Percentiles rank a stretch among this genome's conserved stretches.
These are phyloP conservation scores for Lophiotrema nucula DNA, from an alignment of 495 filamentous ascomycete genomes.

Conservation along the genomic window DNA sequence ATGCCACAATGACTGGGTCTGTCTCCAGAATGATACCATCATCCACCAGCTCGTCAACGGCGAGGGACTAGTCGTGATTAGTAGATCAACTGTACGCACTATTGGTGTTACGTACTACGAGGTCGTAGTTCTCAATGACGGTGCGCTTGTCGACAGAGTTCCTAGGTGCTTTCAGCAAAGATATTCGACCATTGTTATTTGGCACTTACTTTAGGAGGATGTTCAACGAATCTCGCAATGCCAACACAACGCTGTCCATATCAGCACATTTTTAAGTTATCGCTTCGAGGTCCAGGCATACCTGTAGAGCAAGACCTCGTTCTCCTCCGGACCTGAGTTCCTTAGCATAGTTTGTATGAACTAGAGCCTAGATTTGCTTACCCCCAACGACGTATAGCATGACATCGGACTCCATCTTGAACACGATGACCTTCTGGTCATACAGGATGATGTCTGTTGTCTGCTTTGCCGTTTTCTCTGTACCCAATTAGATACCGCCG, in stretches of 20 bases:
- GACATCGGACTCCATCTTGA: conserved; percentile 97
- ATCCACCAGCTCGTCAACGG: conserved; percentile 94
- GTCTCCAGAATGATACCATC: conserved; percentile 97
- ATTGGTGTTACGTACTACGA: conserved; percentile 35
- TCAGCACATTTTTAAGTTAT: background rate
- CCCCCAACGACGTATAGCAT: conserved; percentile 95
- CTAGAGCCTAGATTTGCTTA: conserved; percentile 15
- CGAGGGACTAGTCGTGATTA: conserved; percentile 64
- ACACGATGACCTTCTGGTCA: conserved; percentile 91
- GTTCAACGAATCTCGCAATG: conserved; percentile 82
- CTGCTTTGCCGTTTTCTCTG: conserved; percentile 92
- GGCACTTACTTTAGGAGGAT: conserved; percentile 82
- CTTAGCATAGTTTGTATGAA: no score
- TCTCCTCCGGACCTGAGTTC: conserved; percentile 67
- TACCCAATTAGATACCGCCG: background rate
- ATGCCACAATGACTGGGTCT: conserved; percentile 87
- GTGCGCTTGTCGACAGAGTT: conserved; percentile 96
- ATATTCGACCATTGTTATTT: background rate
- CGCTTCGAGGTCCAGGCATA: background rate
- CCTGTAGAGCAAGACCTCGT: conserved; percentile 90
- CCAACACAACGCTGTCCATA: conserved; percentile 66
- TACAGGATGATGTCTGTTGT: conserved; percentile 93
- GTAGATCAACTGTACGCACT: background rate
- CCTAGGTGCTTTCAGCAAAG: conserved; percentile 43
- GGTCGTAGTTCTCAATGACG: conserved; percentile 96